phyloP scores from a whole-genome alignment of 306 rosid genomes.

The Trifolium dubium region DNA sequence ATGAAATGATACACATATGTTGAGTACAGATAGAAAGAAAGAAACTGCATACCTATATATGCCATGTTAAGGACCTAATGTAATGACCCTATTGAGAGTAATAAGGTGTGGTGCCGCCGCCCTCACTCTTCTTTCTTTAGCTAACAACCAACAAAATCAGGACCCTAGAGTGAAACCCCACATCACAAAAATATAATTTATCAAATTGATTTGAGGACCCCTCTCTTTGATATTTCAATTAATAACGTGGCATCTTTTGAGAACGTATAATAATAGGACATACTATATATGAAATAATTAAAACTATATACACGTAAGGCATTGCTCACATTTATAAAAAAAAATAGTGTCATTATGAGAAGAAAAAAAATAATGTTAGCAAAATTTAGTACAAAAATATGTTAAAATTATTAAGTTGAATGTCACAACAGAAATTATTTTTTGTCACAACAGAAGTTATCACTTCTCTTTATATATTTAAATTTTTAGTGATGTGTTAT shows the following conservation, averaged over 20 bases:
- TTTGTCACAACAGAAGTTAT: too few relatives aligned
- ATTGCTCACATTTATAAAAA: too few relatives aligned
- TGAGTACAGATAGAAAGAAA: slow-evolving; percentile 26
- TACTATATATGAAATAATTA: too few relatives aligned
- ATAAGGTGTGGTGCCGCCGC: slow-evolving; percentile 43
- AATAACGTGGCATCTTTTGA: background rate
- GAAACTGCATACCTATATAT: slow-evolving; percentile 12
- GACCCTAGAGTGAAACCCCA: background rate
- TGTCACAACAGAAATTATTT: too few relatives aligned
- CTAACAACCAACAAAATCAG: slow-evolving; percentile 1
- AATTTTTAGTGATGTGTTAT: too few relatives aligned
- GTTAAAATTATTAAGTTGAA: too few relatives aligned
- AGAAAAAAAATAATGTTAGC: too few relatives aligned
- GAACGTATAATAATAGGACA: background rate
- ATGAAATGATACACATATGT: slow-evolving; percentile 9
- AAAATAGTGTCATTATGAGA: too few relatives aligned
- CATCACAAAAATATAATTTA: background rate
- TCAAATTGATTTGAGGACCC: slow-evolving; percentile 17
- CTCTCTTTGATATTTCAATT: slow-evolving; percentile 10
- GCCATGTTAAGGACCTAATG: slow-evolving; percentile 39
- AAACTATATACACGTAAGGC: too few relatives aligned
- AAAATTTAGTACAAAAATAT: too few relatives aligned
- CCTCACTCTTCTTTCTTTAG: slow-evolving; percentile 32
- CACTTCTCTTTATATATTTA: too few relatives aligned
- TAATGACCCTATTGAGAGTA: slow-evolving; percentile 24